Percentiles rank a stretch among this genome's conserved stretches.
Evolutionary conservation across 495 filamentous ascomycete species (phyloP).

Genomic region (Penicillium nucicola): DNA sequence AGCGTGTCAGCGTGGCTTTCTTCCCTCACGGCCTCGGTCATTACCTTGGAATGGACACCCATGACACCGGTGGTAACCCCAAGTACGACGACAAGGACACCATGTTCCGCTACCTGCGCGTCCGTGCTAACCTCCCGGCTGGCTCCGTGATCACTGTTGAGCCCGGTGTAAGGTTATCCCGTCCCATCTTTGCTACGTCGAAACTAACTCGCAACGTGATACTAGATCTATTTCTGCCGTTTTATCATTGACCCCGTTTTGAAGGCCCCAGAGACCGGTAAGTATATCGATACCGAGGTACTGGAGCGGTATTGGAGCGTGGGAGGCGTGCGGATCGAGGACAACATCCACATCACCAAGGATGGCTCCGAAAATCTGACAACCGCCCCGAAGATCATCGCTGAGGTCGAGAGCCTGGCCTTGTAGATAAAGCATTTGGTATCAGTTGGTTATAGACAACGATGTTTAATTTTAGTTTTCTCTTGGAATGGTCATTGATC

Average conservation of each 20-base stretch:
- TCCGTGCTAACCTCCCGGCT: constrained; percentile 71
- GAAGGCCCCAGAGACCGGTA: constrained; percentile 61
- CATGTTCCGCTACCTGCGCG: constrained; percentile 82
- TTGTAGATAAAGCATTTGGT: constrained; percentile 5
- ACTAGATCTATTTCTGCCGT: constrained; percentile 85
- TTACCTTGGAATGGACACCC: constrained; percentile 92
- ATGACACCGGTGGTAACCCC: constrained; percentile 84
- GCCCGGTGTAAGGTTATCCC: constrained; percentile 62
- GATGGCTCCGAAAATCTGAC: constrained; percentile 79
- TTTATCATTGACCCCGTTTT: constrained; percentile 88
- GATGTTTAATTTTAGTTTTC: no score
- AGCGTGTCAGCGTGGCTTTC: constrained; percentile 78
- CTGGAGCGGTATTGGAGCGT: constrained; percentile 85
- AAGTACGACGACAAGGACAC: constrained; percentile 81
- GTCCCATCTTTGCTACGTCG: neutral
- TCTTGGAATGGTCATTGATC: neutral
- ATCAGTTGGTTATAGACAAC: no score
- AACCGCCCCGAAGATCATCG: constrained; percentile 66
- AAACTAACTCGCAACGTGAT: neutral
- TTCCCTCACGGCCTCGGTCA: constrained; percentile 91
- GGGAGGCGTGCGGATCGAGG: constrained; percentile 78
- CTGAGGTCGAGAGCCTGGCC: constrained; percentile 60
- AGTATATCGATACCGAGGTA: constrained; percentile 71
- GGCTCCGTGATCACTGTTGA: constrained; percentile 86
- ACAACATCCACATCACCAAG: constrained; percentile 75